Evolutionary conservation across 139 green algal species (phyloP).

Genomic region (Micractinium sp.): DNA sequence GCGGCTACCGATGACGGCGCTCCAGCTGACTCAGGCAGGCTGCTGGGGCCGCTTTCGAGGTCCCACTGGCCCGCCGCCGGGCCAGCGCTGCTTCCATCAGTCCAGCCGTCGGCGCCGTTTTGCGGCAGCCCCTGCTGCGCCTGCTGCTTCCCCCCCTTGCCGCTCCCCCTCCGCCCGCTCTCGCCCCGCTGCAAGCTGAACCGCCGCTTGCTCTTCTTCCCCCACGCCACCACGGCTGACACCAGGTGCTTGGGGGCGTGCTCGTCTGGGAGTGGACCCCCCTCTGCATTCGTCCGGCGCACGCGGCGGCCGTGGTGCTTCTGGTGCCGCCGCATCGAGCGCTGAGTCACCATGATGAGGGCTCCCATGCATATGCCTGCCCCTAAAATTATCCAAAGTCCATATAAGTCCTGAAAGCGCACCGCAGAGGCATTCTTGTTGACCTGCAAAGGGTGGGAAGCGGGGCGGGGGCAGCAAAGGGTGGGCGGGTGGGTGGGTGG

Average conservation of each 20-base stretch:
- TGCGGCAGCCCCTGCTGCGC: too few species aligned
- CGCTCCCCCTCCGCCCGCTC: background rate
- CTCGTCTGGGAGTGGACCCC: background rate
- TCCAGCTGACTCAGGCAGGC: too few species aligned
- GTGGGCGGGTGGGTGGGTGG: too few species aligned
- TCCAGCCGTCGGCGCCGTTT: background rate
- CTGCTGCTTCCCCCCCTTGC: background rate
- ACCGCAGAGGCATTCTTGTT: background rate
- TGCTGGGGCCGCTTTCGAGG: too few species aligned
- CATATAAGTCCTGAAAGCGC: background rate
- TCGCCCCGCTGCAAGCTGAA: background rate
- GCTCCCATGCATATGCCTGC: background rate
- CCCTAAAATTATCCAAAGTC: background rate
- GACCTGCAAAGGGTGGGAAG: background rate
- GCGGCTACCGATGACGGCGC: too few species aligned
- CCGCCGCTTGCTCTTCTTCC: background rate
- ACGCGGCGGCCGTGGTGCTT: background rate
- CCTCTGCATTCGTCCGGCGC: background rate
- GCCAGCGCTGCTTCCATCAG: background rate
- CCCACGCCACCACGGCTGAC: background rate
- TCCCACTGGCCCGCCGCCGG: background rate
- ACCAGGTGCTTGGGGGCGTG: background rate
- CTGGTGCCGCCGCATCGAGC: background rate
- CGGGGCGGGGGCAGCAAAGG: too few species aligned
- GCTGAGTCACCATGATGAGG: background rate